Evolutionary conservation across 495 filamentous ascomycete species (phyloP).

Genomic region (Amniculicola lignicola): DNA sequence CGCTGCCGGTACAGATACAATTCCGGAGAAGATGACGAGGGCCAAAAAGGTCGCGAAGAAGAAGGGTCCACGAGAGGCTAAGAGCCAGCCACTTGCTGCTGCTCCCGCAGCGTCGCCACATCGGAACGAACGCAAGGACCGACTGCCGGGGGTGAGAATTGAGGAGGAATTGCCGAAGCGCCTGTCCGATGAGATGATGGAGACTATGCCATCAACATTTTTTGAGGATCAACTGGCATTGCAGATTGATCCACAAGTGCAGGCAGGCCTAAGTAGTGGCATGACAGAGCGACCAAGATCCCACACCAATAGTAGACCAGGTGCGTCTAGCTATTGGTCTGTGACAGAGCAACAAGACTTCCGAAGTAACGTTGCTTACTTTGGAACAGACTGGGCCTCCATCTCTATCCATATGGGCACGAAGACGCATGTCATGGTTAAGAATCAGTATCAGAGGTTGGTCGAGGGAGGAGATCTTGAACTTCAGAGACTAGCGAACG

Average conservation of each 20-base stretch:
- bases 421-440: conserved; percentile 95
- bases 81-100: conserved; percentile 37
- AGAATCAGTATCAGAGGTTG: conserved; percentile 82
- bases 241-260: too few relatives aligned
- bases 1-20: conserved; percentile 19
- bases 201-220: too few relatives aligned
- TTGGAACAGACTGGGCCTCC: conserved; percentile 80
- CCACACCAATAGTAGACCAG: conserved; percentile 35
- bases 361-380: conserved; percentile 68
- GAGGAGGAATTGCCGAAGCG: conserved; percentile 20
- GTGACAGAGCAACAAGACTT: conserved; percentile 88
- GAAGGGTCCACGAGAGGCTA: conserved; percentile 36
- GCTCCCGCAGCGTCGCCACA: conserved; percentile 37
- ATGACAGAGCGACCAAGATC: conserved; percentile 5
- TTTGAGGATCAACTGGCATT: too few relatives aligned
- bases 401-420: conserved; percentile 87
- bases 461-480: conserved; percentile 58
- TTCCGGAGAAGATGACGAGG: conserved; percentile 37
- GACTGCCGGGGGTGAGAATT: conserved; percentile 21
- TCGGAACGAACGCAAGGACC: conserved; percentile 31
- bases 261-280: not conserved
- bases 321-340: conserved; percentile 92
- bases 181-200: conserved; percentile 9
- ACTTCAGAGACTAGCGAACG: conserved; percentile 63
- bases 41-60: conserved; percentile 33